Evolutionary conservation across 1,284 basidiomycete genomes (phyloP).

Genomic region (Phylloporus gajari): DNA sequence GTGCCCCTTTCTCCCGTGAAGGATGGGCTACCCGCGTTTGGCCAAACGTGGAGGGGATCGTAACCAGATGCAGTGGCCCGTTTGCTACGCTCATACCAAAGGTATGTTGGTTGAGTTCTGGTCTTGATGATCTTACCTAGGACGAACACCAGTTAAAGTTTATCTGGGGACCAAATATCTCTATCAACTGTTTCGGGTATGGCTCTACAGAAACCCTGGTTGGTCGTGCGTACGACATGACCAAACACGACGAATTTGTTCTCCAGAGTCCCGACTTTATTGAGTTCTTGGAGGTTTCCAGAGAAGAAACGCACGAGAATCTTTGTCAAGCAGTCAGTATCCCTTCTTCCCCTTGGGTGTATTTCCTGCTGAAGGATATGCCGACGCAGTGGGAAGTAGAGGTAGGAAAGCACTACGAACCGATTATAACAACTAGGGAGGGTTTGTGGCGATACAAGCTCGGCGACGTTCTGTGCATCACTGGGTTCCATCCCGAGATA

Average conservation of each 20-base stretch:
- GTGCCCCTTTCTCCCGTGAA: constrained; percentile 3
- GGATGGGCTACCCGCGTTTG: constrained; percentile 8
- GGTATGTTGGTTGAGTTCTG: neutral
- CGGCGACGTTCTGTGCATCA: constrained; percentile 32
- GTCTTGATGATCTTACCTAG: neutral
- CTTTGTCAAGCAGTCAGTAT: neutral
- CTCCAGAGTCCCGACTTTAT: neutral
- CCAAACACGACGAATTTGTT: neutral
- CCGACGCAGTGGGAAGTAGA: constrained; percentile 25
- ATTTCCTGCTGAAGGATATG: neutral
- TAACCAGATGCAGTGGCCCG: neutral
- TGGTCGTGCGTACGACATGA: neutral
- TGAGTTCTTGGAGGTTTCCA: neutral
- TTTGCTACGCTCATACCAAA: neutral
- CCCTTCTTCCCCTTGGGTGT: neutral
- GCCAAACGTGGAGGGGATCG: constrained; percentile 4
- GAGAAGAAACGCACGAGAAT: neutral
- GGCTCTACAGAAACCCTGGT: no score
- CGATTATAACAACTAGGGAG: constrained; percentile 31
- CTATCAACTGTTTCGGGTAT: neutral
- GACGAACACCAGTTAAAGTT: neutral
- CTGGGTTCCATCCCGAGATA: constrained; percentile 22
- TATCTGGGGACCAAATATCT: neutral
- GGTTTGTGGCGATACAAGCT: constrained; percentile 40
- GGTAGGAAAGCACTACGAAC: constrained; percentile 34